A percentile compares a stretch with the other conserved stretches of the same genome.
phyloP scores from a whole-genome alignment of 2,329 filamentous ascomycete species.

The Sporothrix euskadiensis region DNA sequence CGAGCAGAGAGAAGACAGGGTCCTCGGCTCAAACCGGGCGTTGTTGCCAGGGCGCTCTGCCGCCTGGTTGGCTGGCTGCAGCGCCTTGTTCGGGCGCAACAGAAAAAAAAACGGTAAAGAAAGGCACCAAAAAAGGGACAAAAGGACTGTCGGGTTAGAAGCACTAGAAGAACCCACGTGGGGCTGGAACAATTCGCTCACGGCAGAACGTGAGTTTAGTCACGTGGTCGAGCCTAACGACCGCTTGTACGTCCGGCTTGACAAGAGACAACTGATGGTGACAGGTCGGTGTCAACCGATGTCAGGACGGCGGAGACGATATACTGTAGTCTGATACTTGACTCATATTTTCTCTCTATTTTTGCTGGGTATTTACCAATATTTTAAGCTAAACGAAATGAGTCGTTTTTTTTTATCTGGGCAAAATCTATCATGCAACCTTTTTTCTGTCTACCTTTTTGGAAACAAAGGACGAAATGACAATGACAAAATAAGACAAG shows the following conservation, averaged over 20 bases:
- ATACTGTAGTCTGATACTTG: not conserved
- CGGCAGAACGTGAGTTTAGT: not conserved
- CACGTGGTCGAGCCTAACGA: not conserved
- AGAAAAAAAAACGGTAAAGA: slow-evolving; percentile 14
- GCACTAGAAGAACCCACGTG: slow-evolving; percentile 24
- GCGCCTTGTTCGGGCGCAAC: slow-evolving; percentile 10
- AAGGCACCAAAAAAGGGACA: not conserved
- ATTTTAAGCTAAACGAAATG: not conserved
- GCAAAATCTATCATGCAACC: slow-evolving; percentile 20
- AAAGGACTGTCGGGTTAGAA: not conserved
- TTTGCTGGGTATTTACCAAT: not conserved
- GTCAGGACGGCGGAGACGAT: slow-evolving; percentile 2
- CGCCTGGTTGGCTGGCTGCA: slow-evolving; percentile 14
- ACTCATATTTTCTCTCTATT: not conserved
- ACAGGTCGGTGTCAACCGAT: not conserved
- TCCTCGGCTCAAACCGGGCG: slow-evolving; percentile 32
- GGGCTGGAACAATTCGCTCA: slow-evolving; percentile 16
- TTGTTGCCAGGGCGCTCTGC: slow-evolving; percentile 16
- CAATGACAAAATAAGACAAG: not conserved
- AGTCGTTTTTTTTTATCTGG: slow-evolving; percentile 7
- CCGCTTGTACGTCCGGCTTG: not conserved
- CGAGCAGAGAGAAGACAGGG: slow-evolving; percentile 18
- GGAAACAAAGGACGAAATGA: not conserved
- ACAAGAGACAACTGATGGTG: not conserved
- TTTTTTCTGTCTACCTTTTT: slow-evolving; percentile 11